Percentiles rank a stretch among this genome's conserved stretches.
Evolutionary conservation across 129 eudicot genomes (phyloP).

Genomic region (Lactuca saligna): DNA sequence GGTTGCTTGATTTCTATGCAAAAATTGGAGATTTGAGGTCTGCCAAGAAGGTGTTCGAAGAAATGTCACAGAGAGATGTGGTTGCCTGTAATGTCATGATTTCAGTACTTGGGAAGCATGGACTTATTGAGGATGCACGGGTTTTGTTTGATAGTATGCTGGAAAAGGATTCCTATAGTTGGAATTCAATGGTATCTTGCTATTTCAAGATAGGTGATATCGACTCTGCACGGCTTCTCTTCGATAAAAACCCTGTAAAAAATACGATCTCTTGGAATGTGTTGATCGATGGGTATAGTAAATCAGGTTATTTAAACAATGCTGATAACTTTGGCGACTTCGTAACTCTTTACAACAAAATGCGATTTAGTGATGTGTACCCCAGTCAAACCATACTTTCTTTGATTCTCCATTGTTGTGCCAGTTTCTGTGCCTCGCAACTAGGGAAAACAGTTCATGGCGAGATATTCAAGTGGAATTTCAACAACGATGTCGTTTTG

Average conservation of each 20-base stretch:
- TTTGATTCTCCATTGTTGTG: slow-evolving; percentile 42
- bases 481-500: slow-evolving; percentile 37
- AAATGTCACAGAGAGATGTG: slow-evolving; percentile 45
- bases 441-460: slow-evolving; percentile 47
- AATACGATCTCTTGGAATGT: slow-evolving; percentile 47
- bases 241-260: slow-evolving; percentile 49
- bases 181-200: slow-evolving; percentile 54
- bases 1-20: slow-evolving; percentile 54
- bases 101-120: slow-evolving; percentile 42
- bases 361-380: slow-evolving; percentile 29
- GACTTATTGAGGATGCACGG: slow-evolving; percentile 42
- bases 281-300: slow-evolving; percentile 44
- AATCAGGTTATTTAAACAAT: slow-evolving; percentile 33
- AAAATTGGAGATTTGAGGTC: slow-evolving; percentile 39
- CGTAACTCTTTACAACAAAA: slow-evolving; percentile 33
- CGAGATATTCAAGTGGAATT: slow-evolving; percentile 39
- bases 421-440: slow-evolving; percentile 5
- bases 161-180: slow-evolving; percentile 41
- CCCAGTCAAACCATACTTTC: slow-evolving; percentile 37
- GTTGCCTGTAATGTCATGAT: slow-evolving; percentile 56
- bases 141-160: slow-evolving; percentile 39
- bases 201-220: slow-evolving; percentile 44
- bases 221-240: slow-evolving; percentile 33
- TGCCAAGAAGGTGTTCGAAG: slow-evolving; percentile 43
- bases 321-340: slow-evolving; percentile 36